Conservation (phyloP, 2,329 filamentous ascomycete genomes). For the Diaporthe amygdali region DNA sequence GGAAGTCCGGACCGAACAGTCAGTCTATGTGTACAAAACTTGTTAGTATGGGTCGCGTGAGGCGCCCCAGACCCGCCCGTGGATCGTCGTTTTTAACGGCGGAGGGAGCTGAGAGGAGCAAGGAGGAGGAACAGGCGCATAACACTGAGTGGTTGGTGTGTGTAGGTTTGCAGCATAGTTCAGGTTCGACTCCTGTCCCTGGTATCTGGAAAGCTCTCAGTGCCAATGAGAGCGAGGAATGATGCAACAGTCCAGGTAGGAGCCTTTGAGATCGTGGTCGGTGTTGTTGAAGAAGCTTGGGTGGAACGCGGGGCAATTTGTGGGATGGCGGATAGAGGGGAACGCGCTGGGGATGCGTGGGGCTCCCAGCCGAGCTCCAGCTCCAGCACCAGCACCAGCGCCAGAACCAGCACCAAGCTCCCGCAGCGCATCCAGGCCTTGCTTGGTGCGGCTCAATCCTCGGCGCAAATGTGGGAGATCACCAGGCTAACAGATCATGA, state of each 20-base stretch:
- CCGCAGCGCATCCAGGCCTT: neutral
- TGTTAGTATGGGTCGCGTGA: neutral
- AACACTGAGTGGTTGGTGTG: neutral
- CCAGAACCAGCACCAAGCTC: neutral
- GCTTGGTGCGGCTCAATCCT: conserved; percentile 11
- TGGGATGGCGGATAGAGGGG: neutral
- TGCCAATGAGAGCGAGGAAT: neutral
- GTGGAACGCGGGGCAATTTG: conserved; percentile 6
- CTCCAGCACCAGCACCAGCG: neutral
- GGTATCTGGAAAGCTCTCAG: too few species aligned
- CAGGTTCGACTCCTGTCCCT: too few species aligned
- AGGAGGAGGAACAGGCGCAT: neutral
- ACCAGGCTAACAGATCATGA: conserved; percentile 14
- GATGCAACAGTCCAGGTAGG: neutral
- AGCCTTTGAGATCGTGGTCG: neutral
- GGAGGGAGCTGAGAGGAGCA: neutral
- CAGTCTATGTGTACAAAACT: neutral
- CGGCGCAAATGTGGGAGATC: conserved; percentile 18
- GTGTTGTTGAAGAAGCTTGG: neutral
- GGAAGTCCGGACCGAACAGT: neutral
- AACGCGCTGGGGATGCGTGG: neutral
- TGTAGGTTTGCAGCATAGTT: neutral
- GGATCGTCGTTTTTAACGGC: neutral
- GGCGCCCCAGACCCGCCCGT: neutral
- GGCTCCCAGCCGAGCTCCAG: neutral